phyloP scores from a whole-genome alignment of 148 eudicot species.

The Chenopodium quinoa region DNA sequence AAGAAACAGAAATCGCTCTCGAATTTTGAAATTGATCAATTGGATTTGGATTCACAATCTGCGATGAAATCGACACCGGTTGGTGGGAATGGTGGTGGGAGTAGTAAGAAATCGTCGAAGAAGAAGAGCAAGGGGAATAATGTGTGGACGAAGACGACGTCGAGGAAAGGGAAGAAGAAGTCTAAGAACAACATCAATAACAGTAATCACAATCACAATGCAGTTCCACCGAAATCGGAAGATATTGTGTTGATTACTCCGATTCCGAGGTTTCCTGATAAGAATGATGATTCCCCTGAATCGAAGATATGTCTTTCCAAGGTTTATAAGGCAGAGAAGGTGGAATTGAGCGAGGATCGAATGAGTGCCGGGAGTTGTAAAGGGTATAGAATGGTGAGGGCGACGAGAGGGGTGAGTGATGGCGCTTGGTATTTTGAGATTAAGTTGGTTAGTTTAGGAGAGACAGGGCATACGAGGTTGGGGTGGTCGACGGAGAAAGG shows the following conservation, averaged over 20 bases:
- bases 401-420: constrained; percentile 83
- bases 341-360: constrained; percentile 84
- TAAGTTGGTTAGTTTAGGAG: constrained; percentile 71
- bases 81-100: constrained; percentile 10
- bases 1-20: constrained; percentile 21
- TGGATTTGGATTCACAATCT: neutral
- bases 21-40: constrained; percentile 1
- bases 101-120: constrained; percentile 27
- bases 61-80: neutral
- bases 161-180: constrained; percentile 43
- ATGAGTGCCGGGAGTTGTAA: constrained; percentile 76
- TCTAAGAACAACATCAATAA: constrained; percentile 56
- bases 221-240: constrained; percentile 34
- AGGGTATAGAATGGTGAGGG: constrained; percentile 96
- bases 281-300: constrained; percentile 66
- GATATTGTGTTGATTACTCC: constrained; percentile 61
- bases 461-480: constrained; percentile 81
- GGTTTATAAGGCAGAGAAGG: constrained; percentile 88
- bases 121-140: constrained; percentile 26
- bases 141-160: constrained; percentile 37
- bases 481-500: constrained; percentile 97
- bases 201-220: constrained; percentile 40
- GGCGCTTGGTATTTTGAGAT: constrained; percentile 95
- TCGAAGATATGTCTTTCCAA: constrained; percentile 65
- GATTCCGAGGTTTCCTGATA: constrained; percentile 64